Percentiles rank a stretch among this genome's conserved stretches.
phyloP scores from a whole-genome alignment of 2,329 filamentous ascomycete species.

The Colletotrichum falcatum region DNA sequence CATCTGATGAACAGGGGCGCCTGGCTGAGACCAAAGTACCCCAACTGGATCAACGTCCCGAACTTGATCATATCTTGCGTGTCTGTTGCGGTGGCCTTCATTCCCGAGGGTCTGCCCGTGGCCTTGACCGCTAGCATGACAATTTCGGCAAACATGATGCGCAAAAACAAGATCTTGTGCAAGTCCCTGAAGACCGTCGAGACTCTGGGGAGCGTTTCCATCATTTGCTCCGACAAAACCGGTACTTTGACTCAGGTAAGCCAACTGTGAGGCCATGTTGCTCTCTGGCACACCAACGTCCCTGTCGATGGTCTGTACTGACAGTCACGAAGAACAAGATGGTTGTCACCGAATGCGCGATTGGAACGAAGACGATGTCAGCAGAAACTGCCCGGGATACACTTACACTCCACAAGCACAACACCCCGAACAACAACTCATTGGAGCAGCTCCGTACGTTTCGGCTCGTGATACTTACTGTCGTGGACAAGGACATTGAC shows the following conservation, averaged over 20 bases:
- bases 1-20: constrained; percentile 62
- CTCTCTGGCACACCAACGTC: too few species aligned
- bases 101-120: constrained; percentile 79
- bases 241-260: constrained; percentile 72
- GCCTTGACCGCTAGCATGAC: constrained; percentile 78
- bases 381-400: constrained; percentile 63
- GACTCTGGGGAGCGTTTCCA: constrained; percentile 77
- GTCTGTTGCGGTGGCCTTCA: constrained; percentile 79
- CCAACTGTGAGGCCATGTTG: too few species aligned
- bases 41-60: constrained; percentile 78
- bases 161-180: constrained; percentile 81
- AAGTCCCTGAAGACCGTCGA: constrained; percentile 85
- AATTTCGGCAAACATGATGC: constrained; percentile 82
- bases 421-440: constrained; percentile 52
- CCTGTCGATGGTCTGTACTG: not conserved
- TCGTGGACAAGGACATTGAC: too few species aligned
- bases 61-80: constrained; percentile 80
- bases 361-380: constrained; percentile 64
- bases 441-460: constrained; percentile 71
- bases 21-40: constrained; percentile 76
- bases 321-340: constrained; percentile 71
- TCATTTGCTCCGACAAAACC: constrained; percentile 83
- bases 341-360: constrained; percentile 76
- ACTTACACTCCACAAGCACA: constrained; percentile 45
- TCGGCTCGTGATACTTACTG: too few species aligned